phyloP scores from a whole-genome alignment of 306 rosid species.

The Medicago arabica region DNA sequence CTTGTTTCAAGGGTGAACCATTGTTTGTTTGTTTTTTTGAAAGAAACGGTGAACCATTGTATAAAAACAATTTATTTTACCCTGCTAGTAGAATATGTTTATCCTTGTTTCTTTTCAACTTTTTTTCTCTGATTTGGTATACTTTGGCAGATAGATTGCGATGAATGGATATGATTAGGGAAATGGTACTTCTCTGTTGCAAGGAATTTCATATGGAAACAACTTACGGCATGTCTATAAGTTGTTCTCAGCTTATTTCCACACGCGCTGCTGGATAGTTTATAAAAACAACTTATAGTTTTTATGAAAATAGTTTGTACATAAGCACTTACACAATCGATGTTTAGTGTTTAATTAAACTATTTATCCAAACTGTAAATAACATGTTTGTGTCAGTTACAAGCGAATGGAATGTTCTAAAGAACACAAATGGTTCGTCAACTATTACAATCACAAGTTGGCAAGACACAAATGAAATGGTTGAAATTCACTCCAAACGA shows the following conservation, averaged over 20 bases:
- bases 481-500: constrained; percentile 62
- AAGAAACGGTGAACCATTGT: too few species aligned
- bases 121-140: not conserved
- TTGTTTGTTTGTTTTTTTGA: too few species aligned
- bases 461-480: not conserved
- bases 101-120: constrained; percentile 13
- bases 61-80: not conserved
- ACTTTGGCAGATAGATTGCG: not conserved
- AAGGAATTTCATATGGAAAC: not conserved
- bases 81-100: not conserved
- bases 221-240: too few species aligned
- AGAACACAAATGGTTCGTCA: not conserved
- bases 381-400: not conserved
- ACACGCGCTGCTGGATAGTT: too few species aligned
- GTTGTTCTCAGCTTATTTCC: too few species aligned
- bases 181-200: not conserved
- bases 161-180: not conserved
- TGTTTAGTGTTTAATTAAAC: too few species aligned
- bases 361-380: too few species aligned
- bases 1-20: too few species aligned
- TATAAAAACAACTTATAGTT: too few species aligned
- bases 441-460: not conserved
- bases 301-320: not conserved
- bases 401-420: not conserved
- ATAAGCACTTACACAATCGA: not conserved